These are phyloP conservation scores for Fennellomyces sp. DNA, from an alignment of 371 early-diverging fungal species.

Conservation along the genomic window DNA sequence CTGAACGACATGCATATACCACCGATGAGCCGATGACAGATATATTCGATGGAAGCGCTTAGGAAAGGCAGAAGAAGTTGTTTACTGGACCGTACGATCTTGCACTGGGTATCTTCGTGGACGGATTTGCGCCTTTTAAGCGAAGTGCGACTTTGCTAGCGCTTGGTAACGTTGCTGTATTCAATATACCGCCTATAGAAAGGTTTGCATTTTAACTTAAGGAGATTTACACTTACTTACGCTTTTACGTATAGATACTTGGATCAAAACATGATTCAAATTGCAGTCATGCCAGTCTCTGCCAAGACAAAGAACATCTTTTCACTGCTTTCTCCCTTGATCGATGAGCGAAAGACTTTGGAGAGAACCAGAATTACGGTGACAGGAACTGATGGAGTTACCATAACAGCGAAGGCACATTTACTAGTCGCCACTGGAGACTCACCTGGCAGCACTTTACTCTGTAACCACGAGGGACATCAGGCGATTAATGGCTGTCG, in stretches of 20 bases:
- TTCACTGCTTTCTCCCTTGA: not conserved
- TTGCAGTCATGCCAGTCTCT: not conserved
- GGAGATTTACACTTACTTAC: no score
- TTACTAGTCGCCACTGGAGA: slow-evolving; percentile 4
- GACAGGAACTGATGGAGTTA: not conserved
- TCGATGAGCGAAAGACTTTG: not conserved
- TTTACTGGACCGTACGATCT: not conserved
- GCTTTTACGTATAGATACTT: no score
- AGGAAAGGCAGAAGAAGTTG: not conserved
- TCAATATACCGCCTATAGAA: not conserved
- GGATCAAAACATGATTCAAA: slow-evolving; percentile 5
- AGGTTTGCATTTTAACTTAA: not conserved
- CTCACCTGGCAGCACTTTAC: slow-evolving; percentile 2
- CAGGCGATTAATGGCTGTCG: not conserved
- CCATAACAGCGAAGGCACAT: not conserved
- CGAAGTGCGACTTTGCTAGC: not conserved
- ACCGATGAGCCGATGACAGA: not conserved
- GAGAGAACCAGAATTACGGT: not conserved
- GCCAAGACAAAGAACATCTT: not conserved
- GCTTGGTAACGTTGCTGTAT: not conserved
- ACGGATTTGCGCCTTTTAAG: slow-evolving; percentile 5
- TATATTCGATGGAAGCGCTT: slow-evolving; percentile 7
- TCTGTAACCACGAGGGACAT: slow-evolving; percentile 1
- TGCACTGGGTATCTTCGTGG: slow-evolving; percentile 3
- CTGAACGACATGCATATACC: not conserved